Evolutionary conservation across 2,329 filamentous ascomycete genomes (phyloP).

Genomic region (Penicillium sp.): DNA sequence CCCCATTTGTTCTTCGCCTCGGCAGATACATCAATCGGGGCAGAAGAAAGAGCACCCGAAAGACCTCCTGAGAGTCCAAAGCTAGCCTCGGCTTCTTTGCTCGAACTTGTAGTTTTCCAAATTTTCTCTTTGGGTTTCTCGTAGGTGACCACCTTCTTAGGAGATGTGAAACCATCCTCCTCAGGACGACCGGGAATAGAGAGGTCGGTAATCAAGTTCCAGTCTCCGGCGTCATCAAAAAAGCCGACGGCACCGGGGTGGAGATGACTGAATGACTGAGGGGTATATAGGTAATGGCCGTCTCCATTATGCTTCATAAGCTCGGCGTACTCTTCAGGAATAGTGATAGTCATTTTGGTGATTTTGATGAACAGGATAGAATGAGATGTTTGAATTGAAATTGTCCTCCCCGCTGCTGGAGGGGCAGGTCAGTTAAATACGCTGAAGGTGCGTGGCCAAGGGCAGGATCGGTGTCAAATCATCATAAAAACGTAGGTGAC

Average conservation of each 20-base stretch:
- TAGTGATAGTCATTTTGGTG: conserved; percentile 2
- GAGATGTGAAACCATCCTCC: conserved; percentile 4
- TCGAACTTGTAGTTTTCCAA: conserved; percentile 4
- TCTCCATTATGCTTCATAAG: conserved; percentile 11
- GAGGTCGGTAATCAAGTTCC: conserved; percentile 11
- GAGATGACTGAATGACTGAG: conserved; percentile 2
- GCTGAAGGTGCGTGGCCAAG: not conserved
- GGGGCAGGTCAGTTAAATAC: not conserved
- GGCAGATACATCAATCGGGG: conserved; percentile 7
- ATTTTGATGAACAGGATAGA: not conserved
- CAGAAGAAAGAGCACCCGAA: conserved; percentile 1
- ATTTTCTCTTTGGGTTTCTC: not conserved
- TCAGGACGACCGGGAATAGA: conserved; percentile 6
- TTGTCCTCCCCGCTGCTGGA: not conserved
- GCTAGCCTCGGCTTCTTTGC: conserved; percentile 5
- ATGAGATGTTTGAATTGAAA: not conserved
- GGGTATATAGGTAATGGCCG: conserved; percentile 10
- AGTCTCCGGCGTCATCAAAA: conserved; percentile 7
- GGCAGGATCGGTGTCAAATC: not conserved
- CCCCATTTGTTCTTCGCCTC: conserved; percentile 11
- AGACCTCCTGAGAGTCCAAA: conserved; percentile 6
- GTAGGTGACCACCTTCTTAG: not conserved
- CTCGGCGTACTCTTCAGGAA: conserved; percentile 9
- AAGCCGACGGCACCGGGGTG: conserved; percentile 12
- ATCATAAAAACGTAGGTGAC: not conserved